phyloP scores from a whole-genome alignment of 2,329 filamentous ascomycete genomes.

The Monilinia laxa region DNA sequence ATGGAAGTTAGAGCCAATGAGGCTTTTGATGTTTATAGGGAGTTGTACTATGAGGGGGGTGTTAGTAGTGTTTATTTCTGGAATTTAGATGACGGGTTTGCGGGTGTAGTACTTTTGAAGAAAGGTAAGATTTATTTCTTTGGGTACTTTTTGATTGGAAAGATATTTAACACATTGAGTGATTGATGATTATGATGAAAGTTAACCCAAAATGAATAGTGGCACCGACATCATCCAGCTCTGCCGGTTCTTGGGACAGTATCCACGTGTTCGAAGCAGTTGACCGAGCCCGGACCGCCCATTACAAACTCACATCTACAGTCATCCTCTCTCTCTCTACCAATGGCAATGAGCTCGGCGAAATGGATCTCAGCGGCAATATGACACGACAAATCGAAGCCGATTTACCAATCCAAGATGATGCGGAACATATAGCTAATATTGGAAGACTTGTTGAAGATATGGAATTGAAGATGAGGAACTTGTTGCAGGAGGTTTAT shows the following conservation, averaged over 20 bases:
- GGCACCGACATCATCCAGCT: slow-evolving; percentile 62
- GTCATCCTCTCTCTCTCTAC: slow-evolving; percentile 88
- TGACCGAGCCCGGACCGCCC: slow-evolving; percentile 84
- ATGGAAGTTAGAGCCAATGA: slow-evolving; percentile 95
- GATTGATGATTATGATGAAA: not conserved
- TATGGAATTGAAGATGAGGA: slow-evolving; percentile 99
- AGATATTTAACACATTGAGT: not conserved
- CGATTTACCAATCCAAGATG: slow-evolving; percentile 84
- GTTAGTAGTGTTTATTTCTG: slow-evolving; percentile 97
- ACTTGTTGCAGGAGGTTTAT: slow-evolving; percentile 96
- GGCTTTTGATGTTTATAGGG: slow-evolving; percentile 94
- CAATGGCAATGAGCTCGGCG: slow-evolving; percentile 66
- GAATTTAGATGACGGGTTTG: slow-evolving; percentile 97
- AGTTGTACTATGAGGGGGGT: slow-evolving; percentile 95
- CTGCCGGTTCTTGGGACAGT: slow-evolving; percentile 89
- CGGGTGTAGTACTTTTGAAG: slow-evolving; percentile 92
- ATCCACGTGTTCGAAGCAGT: slow-evolving; percentile 98
- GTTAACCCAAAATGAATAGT: slow-evolving; percentile 47
- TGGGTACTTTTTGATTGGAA: not conserved
- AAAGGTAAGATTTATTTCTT: slow-evolving; percentile 62
- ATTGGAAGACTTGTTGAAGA: slow-evolving; percentile 94
- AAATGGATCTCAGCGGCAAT: slow-evolving; percentile 91
- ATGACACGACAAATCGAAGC: slow-evolving; percentile 97
- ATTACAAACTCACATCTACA: slow-evolving; percentile 97
- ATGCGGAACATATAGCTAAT: slow-evolving; percentile 93